Evolutionary conservation across 176 grass and related monocot species (phyloP).

Genomic region (Triticum turgidum): DNA sequence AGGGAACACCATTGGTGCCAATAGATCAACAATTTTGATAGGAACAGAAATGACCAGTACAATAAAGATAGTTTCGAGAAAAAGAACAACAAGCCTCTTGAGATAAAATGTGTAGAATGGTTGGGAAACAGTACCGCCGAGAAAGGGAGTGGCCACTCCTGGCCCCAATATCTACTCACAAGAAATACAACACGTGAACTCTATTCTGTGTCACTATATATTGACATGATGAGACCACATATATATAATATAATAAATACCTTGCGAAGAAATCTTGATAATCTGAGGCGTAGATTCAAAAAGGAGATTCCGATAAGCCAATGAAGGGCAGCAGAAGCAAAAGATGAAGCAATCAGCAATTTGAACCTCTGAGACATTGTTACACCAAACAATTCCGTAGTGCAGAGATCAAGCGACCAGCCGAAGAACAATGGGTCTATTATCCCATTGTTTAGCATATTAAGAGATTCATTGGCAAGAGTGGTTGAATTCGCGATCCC

Average conservation of each 20-base stretch:
- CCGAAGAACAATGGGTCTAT: slow-evolving; percentile 29
- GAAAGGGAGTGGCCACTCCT: slow-evolving; percentile 21
- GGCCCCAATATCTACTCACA: slow-evolving; percentile 14
- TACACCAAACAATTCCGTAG: slow-evolving; percentile 37
- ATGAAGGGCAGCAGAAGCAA: slow-evolving; percentile 41
- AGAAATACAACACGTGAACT: background rate
- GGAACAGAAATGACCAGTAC: slow-evolving; percentile 38
- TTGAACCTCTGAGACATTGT: slow-evolving; percentile 25
- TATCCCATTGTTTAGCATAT: background rate
- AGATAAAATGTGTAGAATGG: slow-evolving; percentile 38
- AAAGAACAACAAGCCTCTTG: background rate
- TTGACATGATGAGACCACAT: background rate
- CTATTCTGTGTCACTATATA: background rate
- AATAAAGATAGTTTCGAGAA: slow-evolving; percentile 9
- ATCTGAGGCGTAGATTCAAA: background rate
- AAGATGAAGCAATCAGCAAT: slow-evolving; percentile 27
- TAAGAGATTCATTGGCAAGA: slow-evolving; percentile 34
- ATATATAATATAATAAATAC: background rate
- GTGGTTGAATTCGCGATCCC: background rate
- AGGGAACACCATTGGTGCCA: slow-evolving; percentile 34
- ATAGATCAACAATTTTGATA: slow-evolving; percentile 14
- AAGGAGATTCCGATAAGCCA: slow-evolving; percentile 32
- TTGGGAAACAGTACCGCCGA: background rate
- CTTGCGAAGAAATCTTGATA: slow-evolving; percentile 4
- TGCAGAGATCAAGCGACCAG: slow-evolving; percentile 38